phyloP scores from a whole-genome alignment of 2,329 filamentous ascomycete genomes.

The Rhexocercosporidium sp. region DNA sequence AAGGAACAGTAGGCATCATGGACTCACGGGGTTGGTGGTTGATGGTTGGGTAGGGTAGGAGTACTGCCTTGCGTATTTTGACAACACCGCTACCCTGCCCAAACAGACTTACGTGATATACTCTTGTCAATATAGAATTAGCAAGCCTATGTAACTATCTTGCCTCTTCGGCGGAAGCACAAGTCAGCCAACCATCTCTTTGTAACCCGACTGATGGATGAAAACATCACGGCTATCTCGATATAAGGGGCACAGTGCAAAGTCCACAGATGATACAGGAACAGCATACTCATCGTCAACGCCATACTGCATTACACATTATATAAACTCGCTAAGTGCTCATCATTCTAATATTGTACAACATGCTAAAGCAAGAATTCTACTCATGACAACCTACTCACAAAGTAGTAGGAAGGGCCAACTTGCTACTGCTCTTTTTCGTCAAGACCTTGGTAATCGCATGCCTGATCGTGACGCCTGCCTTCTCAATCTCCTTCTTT shows the following conservation, averaged over 20 bases:
- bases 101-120: no score
- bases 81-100: no score
- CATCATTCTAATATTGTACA: slow-evolving; percentile 4
- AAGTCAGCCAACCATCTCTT: no score
- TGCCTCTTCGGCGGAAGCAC: no score
- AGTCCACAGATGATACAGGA: neutral
- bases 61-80: no score
- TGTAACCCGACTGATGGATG: no score
- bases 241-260: neutral
- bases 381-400: slow-evolving; percentile 29
- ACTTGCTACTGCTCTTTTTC: slow-evolving; percentile 59
- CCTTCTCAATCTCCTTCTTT: slow-evolving; percentile 96
- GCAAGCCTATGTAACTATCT: no score
- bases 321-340: slow-evolving; percentile 1
- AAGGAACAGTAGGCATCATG: no score
- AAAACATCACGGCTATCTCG: no score
- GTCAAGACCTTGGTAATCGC: slow-evolving; percentile 92
- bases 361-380: neutral
- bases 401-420: slow-evolving; percentile 44
- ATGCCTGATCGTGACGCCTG: slow-evolving; percentile 84
- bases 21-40: no score
- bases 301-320: slow-evolving; percentile 17
- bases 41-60: no score
- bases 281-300: neutral
- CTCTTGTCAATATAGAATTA: no score